Conservation (phyloP, 192 early-diverging fungal species). For the Gonapodya prolifera region DNA sequence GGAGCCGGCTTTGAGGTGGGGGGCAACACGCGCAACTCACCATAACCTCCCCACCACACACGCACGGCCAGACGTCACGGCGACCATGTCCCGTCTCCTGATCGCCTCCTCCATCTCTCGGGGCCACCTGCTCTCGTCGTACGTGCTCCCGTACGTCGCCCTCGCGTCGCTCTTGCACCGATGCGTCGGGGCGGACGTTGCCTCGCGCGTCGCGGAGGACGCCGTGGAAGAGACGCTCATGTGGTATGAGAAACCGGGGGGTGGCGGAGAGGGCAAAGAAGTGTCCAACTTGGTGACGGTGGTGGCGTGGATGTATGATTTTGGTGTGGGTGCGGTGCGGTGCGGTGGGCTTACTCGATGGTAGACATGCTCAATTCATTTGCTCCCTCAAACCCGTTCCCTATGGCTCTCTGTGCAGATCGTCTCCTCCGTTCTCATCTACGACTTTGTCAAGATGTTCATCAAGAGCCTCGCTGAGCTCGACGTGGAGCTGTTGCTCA, state of each 20-base stretch:
- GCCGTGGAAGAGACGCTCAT: neutral
- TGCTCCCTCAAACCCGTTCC: too few relatives aligned
- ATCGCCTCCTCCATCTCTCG: neutral
- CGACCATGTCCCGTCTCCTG: neutral
- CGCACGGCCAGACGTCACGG: neutral
- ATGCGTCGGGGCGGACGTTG: neutral
- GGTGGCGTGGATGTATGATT: conserved; percentile 61
- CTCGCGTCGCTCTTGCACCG: neutral
- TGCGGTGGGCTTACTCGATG: too few relatives aligned
- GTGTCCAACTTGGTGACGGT: conserved; percentile 74
- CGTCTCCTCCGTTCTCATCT: conserved; percentile 69
- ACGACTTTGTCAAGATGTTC: conserved; percentile 67
- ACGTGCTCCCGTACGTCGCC: neutral
- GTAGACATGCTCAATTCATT: too few relatives aligned
- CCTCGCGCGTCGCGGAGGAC: neutral
- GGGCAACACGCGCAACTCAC: neutral
- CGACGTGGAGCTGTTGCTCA: conserved; percentile 79
- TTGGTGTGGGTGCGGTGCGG: conserved; percentile 26
- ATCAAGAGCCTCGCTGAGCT: conserved; percentile 61
- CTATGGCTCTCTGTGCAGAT: conserved; percentile 47
- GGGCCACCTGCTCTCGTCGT: neutral
- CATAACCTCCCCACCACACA: neutral
- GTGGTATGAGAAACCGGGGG: neutral
- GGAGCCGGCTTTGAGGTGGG: too few relatives aligned
- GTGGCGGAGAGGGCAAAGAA: neutral